Evolutionary conservation across 306 rosid genomes (phyloP).

Genomic region (Trichosanthes truncata): DNA sequence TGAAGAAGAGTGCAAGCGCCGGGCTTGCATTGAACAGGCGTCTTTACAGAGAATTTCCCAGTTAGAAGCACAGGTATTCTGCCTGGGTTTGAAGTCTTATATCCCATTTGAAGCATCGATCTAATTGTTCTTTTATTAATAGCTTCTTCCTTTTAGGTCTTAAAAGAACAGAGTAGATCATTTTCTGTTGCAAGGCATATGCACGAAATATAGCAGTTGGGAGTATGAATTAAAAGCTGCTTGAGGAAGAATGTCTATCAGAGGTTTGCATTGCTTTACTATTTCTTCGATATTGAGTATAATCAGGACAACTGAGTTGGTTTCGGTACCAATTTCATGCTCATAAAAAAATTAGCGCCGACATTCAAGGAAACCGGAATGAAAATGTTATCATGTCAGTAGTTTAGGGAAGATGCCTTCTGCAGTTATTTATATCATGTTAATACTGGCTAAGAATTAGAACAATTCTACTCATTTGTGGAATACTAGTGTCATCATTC

Average conservation of each 20-base stretch:
- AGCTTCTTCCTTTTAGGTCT: conserved; percentile 29
- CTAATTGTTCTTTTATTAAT: background rate
- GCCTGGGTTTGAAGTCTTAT: conserved; percentile 9
- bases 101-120: background rate
- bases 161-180: conserved; percentile 28
- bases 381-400: background rate
- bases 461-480: background rate
- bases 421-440: background rate
- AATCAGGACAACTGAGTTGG: background rate
- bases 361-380: background rate
- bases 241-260: conserved; percentile 6
- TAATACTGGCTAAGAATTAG: background rate
- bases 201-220: conserved; percentile 22
- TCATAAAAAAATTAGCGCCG: background rate
- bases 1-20: conserved; percentile 87
- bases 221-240: conserved; percentile 12
- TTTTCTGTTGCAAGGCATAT: conserved; percentile 21
- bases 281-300: background rate
- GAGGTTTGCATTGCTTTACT: conserved; percentile 27
- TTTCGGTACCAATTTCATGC: background rate
- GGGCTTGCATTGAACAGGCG: conserved; percentile 84
- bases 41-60: conserved; percentile 79
- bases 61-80: conserved; percentile 74
- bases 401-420: background rate
- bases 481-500: background rate